Base-by-base conservation (phyloP, 495 filamentous ascomycete genomes). In the Aspergillus mulundensis region DNA sequence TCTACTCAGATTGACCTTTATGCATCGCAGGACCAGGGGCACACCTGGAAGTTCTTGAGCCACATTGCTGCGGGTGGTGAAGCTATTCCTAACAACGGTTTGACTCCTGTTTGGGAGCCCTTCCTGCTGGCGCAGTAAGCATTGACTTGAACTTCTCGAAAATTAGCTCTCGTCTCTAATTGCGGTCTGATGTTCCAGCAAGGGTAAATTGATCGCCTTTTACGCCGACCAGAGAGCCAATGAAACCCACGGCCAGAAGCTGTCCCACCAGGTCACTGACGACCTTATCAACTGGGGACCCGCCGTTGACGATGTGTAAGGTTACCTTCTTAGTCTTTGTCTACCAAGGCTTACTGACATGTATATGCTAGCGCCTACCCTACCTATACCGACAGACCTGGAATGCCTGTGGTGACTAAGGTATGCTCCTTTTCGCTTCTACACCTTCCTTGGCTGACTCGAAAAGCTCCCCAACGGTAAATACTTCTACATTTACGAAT, bases 51-150 rank as follows among this genome's bases (percentile, higher is more conserved):
- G 23, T 90, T 89, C 56, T 73, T 88, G 39, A 83, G 78, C 42
- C 77, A 83, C 60, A 79, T 88, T 44, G 85, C 85, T 1, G 63
- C 72, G n/a, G 87, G 86, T 12, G 87, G 85, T 14, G 72, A 73
- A 41, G 83, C 84, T 0, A 60, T 70, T 19, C 83, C 87, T 0
- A 71, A 77, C 52, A 87, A 88, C 64, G 86, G 84, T 4, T 50
- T 78, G 36, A 85, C 84, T 0, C 84, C 86, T 2, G 78, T 89
- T 6, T 89, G 86, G 87, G 87, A 90, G 66, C 86, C 86, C 0
- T 87, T 84, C 63, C 64, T 89, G 18, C 59, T 88, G 70, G 58
- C 64, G 20, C 63, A 77, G 71, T 74, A 62, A 32, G 71, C 63
- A 14, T 24, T 15, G 5, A 7, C 32, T 36, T 40, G 21, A 18